Percentiles rank a stretch among this genome's conserved stretches.
Conservation (phyloP, 768 basidiomycete genomes). For the Tricholoma sp. region DNA sequence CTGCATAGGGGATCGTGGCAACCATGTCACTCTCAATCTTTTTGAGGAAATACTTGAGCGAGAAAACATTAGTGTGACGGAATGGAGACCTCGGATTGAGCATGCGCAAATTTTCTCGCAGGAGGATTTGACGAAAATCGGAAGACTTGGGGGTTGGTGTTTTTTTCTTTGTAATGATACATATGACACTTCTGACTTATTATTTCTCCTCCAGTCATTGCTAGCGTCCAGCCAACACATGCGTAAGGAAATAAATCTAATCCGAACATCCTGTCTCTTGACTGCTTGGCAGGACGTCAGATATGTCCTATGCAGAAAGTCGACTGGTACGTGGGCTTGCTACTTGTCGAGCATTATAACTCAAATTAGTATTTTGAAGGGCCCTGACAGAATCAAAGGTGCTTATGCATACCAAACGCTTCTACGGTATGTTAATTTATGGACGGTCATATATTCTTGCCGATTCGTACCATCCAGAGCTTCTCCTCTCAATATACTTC, state of each 20-base stretch:
- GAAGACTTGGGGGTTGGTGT: conserved; percentile 63
- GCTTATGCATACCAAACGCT: conserved; percentile 89
- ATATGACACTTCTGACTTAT: neutral
- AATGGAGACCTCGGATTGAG: conserved; percentile 77
- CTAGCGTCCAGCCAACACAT: conserved; percentile 92
- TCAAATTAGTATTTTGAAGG: conserved; percentile 34
- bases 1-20: conserved; percentile 86
- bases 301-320: conserved; percentile 89
- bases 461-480: conserved; percentile 26
- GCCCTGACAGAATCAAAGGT: conserved; percentile 74
- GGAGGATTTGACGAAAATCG: conserved; percentile 65
- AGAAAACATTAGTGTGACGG: conserved; percentile 31
- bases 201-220: conserved; percentile 56
- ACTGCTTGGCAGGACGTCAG: conserved; percentile 56
- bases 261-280: neutral
- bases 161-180: neutral
- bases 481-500: conserved; percentile 52
- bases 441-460: neutral
- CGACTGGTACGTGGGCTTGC: conserved; percentile 49
- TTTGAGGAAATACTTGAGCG: conserved; percentile 59
- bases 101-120: conserved; percentile 86
- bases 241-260: conserved; percentile 44
- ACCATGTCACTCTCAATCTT: conserved; percentile 76
- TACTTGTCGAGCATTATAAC: neutral
- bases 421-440: conserved; percentile 45